Percentiles rank a stretch among this genome's conserved stretches.
Conservation (phyloP, 176 grass and related monocot genomes). For the Thalia dealbata region DNA sequence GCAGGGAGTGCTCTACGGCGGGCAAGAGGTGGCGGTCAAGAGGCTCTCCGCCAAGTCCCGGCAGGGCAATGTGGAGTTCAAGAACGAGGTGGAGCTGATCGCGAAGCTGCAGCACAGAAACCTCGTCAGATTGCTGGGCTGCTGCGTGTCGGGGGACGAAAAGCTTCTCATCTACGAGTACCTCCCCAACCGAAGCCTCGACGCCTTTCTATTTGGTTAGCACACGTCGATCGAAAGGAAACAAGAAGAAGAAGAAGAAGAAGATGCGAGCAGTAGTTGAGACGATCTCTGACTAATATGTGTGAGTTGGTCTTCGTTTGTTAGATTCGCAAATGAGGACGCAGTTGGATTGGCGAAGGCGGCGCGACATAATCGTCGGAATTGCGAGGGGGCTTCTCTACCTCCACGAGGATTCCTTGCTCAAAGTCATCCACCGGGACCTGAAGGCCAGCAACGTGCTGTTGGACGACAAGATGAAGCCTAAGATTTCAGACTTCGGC, state of each 20-base stretch:
- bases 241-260: too few relatives aligned
- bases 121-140: constrained; percentile 67
- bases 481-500: constrained; percentile 95
- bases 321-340: constrained; percentile 35
- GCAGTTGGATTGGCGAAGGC: constrained; percentile 67
- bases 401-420: constrained; percentile 77
- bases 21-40: constrained; percentile 75
- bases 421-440: constrained; percentile 76
- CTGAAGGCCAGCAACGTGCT: constrained; percentile 88
- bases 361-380: constrained; percentile 64
- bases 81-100: constrained; percentile 85
- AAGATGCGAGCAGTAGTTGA: too few relatives aligned
- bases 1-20: constrained; percentile 52
- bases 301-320: too few relatives aligned
- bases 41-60: constrained; percentile 60
- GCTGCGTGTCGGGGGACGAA: constrained; percentile 73
- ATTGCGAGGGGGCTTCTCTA: constrained; percentile 74
- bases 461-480: constrained; percentile 86
- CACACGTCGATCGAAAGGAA: too few relatives aligned
- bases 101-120: constrained; percentile 95
- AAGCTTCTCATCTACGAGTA: constrained; percentile 91
- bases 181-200: constrained; percentile 81
- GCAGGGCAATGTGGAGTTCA: constrained; percentile 54
- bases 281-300: too few relatives aligned
- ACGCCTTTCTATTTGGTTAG: constrained; percentile 69